Evolutionary conservation across 177 flowering plant genomes (phyloP), one percentile per base, ranked within the genome.

Genomic region (Vitis hybrid): DNA sequence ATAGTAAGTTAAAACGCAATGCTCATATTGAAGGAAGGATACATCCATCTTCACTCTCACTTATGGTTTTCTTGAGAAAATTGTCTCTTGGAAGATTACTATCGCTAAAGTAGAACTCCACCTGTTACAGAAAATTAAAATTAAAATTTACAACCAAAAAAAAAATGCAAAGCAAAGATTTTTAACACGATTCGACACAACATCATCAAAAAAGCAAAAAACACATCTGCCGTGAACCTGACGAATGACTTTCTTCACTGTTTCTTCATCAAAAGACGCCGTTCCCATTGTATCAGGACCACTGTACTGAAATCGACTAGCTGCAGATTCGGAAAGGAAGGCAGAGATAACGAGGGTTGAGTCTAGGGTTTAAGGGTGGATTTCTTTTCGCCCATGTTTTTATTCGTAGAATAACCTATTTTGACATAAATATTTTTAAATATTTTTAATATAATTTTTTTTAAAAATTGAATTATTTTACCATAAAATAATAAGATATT

Each of bases 101-200:
- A 62, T 93, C 97, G 67, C 98, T 83, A 83, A 93, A 92, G 72
- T 93, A 93, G 65, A 92, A 93, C 82, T 93, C 97, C 8, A 91
- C 97, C 98, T 91, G 79, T 6, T 40, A 40, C 46, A 40, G 46
- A 40, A 65, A 64, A 40, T 46, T 65, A 1, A 49, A 56, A 40
- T 16, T 2, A 32, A 15, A 2, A 67, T 27, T 27, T 27, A 27
- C 30, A 56, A 62, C 57, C 14, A 51, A 57, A 57, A 15, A 68
- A 46, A 11, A 27, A 62, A 3, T 54, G 12, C 19, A 46, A 18
- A 46, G 48, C 60, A 15, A 54, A n/a, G 19, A 57, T 11, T 46
- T 52, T 52, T 49, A 24, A 50, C 13, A 52, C 62, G 16, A 16
- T 16, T 32, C 10, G 49, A 52, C 1, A 30, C 12, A 3, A 56